Evolutionary conservation across 192 early-diverging fungal genomes (phyloP).

Genomic region (Coemansia sp.): DNA sequence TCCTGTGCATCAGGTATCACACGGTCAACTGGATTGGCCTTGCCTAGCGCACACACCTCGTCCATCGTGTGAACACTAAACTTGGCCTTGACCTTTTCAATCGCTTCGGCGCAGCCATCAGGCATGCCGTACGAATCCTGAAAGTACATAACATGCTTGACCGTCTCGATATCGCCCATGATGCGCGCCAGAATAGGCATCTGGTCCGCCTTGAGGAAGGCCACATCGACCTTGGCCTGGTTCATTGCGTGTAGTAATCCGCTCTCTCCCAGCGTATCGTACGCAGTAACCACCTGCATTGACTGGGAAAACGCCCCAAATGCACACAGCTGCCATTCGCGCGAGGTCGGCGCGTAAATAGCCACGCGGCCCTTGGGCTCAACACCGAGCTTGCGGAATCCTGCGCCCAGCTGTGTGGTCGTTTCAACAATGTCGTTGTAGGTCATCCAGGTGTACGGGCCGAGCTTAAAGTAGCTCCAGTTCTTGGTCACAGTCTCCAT

Average conservation of each 20-base stretch:
- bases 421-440: slow-evolving; percentile 65
- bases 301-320: slow-evolving; percentile 60
- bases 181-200: slow-evolving; percentile 49
- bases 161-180: slow-evolving; percentile 6
- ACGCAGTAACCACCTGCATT: slow-evolving; percentile 78
- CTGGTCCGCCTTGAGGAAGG: slow-evolving; percentile 60
- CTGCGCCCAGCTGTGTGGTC: slow-evolving; percentile 63
- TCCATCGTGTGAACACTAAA: slow-evolving; percentile 56
- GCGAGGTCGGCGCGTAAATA: slow-evolving; percentile 68
- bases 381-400: slow-evolving; percentile 70
- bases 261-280: slow-evolving; percentile 80
- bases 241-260: slow-evolving; percentile 82
- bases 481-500: slow-evolving; percentile 58
- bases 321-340: slow-evolving; percentile 48
- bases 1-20: slow-evolving; percentile 67
- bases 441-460: slow-evolving; percentile 75
- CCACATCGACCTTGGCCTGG: slow-evolving; percentile 66
- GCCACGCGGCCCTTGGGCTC: slow-evolving; percentile 66
- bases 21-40: slow-evolving; percentile 58
- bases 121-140: slow-evolving; percentile 34
- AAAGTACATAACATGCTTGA: slow-evolving; percentile 57
- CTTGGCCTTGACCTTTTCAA: slow-evolving; percentile 54
- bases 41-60: slow-evolving; percentile 64
- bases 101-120: slow-evolving; percentile 45
- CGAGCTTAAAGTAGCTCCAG: slow-evolving; percentile 61